Percentiles rank a stretch among this genome's conserved stretches.
Evolutionary conservation across 805 yeast species (phyloP).

Genomic region (Yarrowia sp.): DNA sequence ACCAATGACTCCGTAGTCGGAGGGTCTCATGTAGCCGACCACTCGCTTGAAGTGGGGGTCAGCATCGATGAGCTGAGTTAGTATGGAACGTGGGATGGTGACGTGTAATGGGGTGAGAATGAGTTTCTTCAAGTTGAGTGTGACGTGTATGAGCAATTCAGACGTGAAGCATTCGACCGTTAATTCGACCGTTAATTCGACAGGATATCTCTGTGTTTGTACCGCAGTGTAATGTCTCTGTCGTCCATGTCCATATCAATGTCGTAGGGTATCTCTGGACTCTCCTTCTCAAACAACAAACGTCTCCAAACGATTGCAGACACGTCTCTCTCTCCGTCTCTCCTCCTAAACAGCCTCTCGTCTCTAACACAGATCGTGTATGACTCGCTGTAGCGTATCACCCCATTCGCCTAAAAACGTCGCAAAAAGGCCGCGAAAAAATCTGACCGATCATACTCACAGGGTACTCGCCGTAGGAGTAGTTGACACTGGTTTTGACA

Average conservation of each 20-base stretch:
- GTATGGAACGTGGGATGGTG: not conserved
- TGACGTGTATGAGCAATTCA: too few relatives aligned
- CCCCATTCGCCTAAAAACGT: not conserved
- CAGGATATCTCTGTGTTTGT: too few relatives aligned
- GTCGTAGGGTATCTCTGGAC: not conserved
- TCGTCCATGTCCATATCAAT: too few relatives aligned
- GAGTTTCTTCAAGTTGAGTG: too few relatives aligned
- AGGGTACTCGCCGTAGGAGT: conserved; percentile 25
- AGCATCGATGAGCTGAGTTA: conserved; percentile 56
- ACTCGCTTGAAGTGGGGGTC: conserved; percentile 78
- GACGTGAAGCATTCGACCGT: too few relatives aligned
- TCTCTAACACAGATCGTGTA: not conserved
- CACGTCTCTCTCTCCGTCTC: not conserved
- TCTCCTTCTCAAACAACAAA: too few relatives aligned
- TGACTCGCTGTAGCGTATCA: not conserved
- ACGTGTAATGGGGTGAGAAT: not conserved
- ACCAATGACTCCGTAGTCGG: conserved; percentile 58
- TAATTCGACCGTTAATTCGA: too few relatives aligned
- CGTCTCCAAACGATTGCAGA: too few relatives aligned
- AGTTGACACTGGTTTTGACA: conserved; percentile 25
- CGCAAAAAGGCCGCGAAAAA: not conserved
- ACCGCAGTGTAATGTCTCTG: too few relatives aligned
- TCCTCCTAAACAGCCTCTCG: not conserved
- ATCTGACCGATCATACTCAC: not conserved
- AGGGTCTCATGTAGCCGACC: conserved; percentile 64